phyloP scores from a whole-genome alignment of 768 basidiomycete genomes.

The Clitopilus hobsonii region DNA sequence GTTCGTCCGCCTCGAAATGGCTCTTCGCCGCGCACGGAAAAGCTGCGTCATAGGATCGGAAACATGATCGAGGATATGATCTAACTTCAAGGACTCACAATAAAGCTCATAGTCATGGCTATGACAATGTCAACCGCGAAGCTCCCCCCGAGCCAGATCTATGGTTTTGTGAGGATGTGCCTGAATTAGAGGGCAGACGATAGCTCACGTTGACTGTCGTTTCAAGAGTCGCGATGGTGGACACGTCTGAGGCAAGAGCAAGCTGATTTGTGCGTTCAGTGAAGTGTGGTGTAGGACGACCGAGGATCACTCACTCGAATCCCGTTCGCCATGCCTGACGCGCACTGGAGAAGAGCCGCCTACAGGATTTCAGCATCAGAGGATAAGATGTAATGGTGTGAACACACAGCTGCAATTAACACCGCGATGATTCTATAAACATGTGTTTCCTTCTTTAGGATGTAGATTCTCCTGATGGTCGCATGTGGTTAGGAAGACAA shows the following conservation, averaged over 20 bases:
- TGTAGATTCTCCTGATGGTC: constrained; percentile 2
- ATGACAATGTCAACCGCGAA: constrained; percentile 21
- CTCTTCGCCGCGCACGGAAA: constrained; percentile 2
- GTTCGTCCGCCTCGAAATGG: constrained; percentile 8
- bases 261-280: not conserved
- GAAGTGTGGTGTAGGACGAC: not conserved
- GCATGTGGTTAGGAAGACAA: not conserved
- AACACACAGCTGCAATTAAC: not conserved
- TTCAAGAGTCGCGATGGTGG: not conserved
- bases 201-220: constrained; percentile 5
- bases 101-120: constrained; percentile 18
- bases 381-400: not conserved
- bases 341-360: not conserved
- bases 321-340: not conserved
- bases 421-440: not conserved
- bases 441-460: not conserved
- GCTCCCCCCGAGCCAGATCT: constrained; percentile 21
- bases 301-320: not conserved
- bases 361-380: not conserved
- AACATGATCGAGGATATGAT: not conserved
- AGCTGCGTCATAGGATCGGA: constrained; percentile 4
- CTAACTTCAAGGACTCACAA: constrained; percentile 11
- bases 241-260: not conserved
- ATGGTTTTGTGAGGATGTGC: not conserved
- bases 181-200: not conserved